phyloP scores from a whole-genome alignment of 1,139 yeast species.

The Hansenula lynferdii region DNA sequence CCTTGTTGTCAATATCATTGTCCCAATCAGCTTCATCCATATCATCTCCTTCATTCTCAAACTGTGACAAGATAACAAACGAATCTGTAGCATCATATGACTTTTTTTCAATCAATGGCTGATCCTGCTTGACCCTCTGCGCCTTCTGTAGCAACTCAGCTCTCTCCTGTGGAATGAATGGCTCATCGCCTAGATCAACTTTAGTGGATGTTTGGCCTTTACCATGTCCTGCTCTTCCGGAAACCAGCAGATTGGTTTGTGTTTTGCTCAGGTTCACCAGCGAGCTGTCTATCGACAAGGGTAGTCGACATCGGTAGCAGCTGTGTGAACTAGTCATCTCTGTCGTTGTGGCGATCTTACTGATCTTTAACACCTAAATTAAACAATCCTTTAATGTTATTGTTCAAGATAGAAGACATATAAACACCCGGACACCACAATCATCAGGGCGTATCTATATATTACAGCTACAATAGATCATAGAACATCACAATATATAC shows the following conservation, averaged over 20 bases:
- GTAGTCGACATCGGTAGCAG: constrained; percentile 60
- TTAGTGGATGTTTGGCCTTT: constrained; percentile 14
- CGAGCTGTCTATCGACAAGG: constrained; percentile 51
- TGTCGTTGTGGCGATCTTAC: no score
- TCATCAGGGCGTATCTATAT: no score
- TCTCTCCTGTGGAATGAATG: constrained; percentile 31
- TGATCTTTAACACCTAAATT: no score
- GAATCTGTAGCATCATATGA: constrained; percentile 19
- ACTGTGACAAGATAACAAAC: constrained; percentile 25
- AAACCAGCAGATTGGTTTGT: constrained; percentile 42
- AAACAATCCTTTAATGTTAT: no score
- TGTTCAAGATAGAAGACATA: no score
- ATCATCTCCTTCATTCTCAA: constrained; percentile 18
- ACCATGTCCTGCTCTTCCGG: constrained; percentile 25
- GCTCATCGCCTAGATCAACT: constrained; percentile 16
- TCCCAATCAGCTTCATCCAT: constrained; percentile 5
- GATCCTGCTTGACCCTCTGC: constrained; percentile 2
- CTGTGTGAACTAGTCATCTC: constrained; percentile 11
- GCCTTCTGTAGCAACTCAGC: constrained; percentile 24
- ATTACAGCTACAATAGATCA: no score
- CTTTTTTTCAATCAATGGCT: constrained; percentile 11
- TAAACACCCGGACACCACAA: no score
- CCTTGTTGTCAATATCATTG: constrained; percentile 12
- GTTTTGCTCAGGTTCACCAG: constrained; percentile 46
- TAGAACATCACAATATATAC: no score